A percentile compares a stretch with the other conserved stretches of the same genome.
Evolutionary conservation across 2,329 filamentous ascomycete species (phyloP).

Genomic region (Thielaviopsis populi): DNA sequence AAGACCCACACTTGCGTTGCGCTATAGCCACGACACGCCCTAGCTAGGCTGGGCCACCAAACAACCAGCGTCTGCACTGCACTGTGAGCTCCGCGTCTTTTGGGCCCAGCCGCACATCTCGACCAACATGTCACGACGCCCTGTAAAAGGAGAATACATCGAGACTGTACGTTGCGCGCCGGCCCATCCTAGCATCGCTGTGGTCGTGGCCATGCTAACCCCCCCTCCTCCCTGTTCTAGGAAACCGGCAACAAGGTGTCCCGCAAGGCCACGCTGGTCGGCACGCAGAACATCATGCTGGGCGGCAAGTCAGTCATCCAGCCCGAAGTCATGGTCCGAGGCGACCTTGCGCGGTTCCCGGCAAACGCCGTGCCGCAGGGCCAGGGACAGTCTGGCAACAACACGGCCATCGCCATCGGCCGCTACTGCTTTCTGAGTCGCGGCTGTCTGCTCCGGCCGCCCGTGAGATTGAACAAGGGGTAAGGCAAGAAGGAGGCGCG

Average conservation of each 20-base stretch:
- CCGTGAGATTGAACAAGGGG: constrained; percentile 68
- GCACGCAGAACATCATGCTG: constrained; percentile 94
- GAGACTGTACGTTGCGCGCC: constrained; percentile 54
- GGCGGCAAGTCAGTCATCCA: constrained; percentile 93
- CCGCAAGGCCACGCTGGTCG: constrained; percentile 77
- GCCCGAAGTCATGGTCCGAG: constrained; percentile 84
- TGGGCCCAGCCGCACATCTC: not conserved
- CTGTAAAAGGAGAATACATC: constrained; percentile 82
- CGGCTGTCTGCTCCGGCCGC: constrained; percentile 65
- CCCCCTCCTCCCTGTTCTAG: no score
- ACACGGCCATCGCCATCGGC: constrained; percentile 69
- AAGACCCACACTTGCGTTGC: not conserved
- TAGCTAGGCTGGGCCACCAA: no score
- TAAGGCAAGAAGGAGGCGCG: constrained; percentile 20
- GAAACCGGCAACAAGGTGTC: constrained; percentile 98
- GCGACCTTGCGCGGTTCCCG: constrained; percentile 57
- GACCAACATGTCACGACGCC: constrained; percentile 55
- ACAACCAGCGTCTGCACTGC: no score
- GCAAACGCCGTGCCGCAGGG: constrained; percentile 29
- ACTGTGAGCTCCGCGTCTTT: not conserved
- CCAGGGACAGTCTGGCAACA: constrained; percentile 29
- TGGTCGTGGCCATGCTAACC: constrained; percentile 5
- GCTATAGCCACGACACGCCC: not conserved
- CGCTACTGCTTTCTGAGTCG: constrained; percentile 80
- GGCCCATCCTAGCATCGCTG: not conserved